These are phyloP conservation scores for Phlegmacium glaucopus DNA, from an alignment of 768 basidiomycete species.

Conservation along the genomic window DNA sequence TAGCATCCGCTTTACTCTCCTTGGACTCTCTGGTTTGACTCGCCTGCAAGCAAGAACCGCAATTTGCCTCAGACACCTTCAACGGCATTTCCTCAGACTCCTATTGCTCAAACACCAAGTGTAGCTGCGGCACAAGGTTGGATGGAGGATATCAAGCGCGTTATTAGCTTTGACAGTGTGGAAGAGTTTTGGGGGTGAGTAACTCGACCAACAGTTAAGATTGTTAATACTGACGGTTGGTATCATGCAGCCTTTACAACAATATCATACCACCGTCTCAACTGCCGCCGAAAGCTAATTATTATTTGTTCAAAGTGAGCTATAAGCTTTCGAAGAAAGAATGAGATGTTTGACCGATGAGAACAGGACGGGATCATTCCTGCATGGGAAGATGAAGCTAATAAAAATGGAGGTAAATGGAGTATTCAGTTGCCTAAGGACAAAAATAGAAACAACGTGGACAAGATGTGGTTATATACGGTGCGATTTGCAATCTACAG, in stretches of 20 bases:
- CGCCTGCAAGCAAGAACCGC: slow-evolving; percentile 85
- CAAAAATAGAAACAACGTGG: slow-evolving; percentile 80
- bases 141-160: slow-evolving; percentile 99
- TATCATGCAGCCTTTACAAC: slow-evolving; percentile 72
- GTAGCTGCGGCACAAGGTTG: slow-evolving; percentile 76
- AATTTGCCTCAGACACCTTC: slow-evolving; percentile 83
- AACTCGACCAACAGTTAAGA: slow-evolving; percentile 3
- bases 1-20: slow-evolving; percentile 93
- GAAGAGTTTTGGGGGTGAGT: slow-evolving; percentile 99
- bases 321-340: neutral
- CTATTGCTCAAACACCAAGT: slow-evolving; percentile 69
- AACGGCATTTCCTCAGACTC: slow-evolving; percentile 74
- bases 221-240: slow-evolving; percentile 17
- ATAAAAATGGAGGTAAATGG: slow-evolving; percentile 98
- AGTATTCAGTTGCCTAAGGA: slow-evolving; percentile 96
- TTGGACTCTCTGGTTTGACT: slow-evolving; percentile 99
- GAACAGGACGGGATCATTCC: slow-evolving; percentile 90
- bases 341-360: neutral
- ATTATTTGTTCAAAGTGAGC: slow-evolving; percentile 94
- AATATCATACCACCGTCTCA: slow-evolving; percentile 95
- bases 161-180: slow-evolving; percentile 93
- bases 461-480: slow-evolving; percentile 98
- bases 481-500: slow-evolving; percentile 39
- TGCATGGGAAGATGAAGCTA: slow-evolving; percentile 96
- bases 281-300: slow-evolving; percentile 95